Evolutionary conservation across 2,329 filamentous ascomycete species (phyloP), one percentile per base, ranked within the genome.

Genomic region (Tolypocladium pustulatum): DNA sequence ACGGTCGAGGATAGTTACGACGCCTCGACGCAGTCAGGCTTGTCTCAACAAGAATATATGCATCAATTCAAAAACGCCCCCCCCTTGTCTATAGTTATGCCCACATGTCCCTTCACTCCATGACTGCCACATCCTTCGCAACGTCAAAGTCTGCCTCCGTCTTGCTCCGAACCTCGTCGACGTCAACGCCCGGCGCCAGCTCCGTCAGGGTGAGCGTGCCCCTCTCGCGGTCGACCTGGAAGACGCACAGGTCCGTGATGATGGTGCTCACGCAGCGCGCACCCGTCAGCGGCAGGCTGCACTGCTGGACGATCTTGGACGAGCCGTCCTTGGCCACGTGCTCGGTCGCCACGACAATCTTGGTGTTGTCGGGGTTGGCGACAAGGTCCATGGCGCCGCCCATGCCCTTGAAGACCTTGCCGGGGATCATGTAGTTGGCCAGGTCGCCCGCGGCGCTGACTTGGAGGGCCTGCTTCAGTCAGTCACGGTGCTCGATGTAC

Each of bases 341-440:
- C 67, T 87, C 86, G 3, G 85, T 89, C 0, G 85, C 82, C 3
- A 89, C 85, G 5, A 89, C 84, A 64, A 89, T 87, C 77, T 88
- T 89, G 63, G 86, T 89, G 66, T 80, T 78, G 64, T 87, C 83
- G 0, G 86, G 86, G 72, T 89, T 88, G 41, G 83, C 85, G 13
- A 89, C 85, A 9, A 89, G 74, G 68, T 89, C 86, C 86, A 89
- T 89, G 22, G 86, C 86, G 34, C 86, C 86, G 61, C 90, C 90
- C 86, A 95, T 94, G 22, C 90, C 90, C 79, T 94, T 94, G 74
- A 91, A 85, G 13, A 90, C 84, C 73, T 93, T 94, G 30, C 90
- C 90, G 0, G 90, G 90, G 62, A 95, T 88, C 87, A 94, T 94
- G 78, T 90, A 95, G 74, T 94, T 94, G 53, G 90, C 90, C 57